A percentile compares a stretch with the other conserved stretches of the same genome.
These are phyloP conservation scores for Ceratobasidium sp. DNA, from an alignment of 1,284 basidiomycete species.

Conservation along the genomic window DNA sequence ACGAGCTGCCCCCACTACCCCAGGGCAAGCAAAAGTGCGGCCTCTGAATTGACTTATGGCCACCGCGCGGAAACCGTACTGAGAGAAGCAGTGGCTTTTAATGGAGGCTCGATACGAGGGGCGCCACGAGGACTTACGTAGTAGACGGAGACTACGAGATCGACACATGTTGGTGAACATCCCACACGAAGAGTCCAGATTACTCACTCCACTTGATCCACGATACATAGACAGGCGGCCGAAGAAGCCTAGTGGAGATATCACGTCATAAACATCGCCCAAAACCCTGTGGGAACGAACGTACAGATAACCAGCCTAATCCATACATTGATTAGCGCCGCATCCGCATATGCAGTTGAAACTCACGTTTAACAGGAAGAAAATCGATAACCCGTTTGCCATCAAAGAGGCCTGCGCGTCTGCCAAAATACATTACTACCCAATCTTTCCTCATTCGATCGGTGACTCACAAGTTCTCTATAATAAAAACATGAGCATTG, in stretches of 20 bases:
- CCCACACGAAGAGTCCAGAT: background rate
- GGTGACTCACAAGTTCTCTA: background rate
- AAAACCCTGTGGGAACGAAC: too few relatives aligned
- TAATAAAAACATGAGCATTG: background rate
- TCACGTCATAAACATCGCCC: too few relatives aligned
- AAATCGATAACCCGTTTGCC: conserved; percentile 47
- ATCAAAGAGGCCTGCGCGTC: conserved; percentile 43
- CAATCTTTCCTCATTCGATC: background rate
- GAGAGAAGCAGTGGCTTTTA: background rate
- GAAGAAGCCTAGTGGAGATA: conserved; percentile 33
- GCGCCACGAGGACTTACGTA: conserved; percentile 48
- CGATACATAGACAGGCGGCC: conserved; percentile 53
- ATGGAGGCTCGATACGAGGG: conserved; percentile 45
- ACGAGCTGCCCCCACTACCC: conserved; percentile 48
- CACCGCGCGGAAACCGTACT: conserved; percentile 50
- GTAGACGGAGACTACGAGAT: conserved; percentile 38
- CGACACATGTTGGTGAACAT: background rate
- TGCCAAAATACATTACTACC: background rate
- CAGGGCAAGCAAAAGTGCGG: conserved; percentile 52
- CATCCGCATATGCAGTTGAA: conserved; percentile 39
- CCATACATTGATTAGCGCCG: background rate
- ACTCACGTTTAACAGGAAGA: conserved; percentile 44
- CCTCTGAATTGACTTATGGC: conserved; percentile 52
- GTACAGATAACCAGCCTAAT: conserved; percentile 49
- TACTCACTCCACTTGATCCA: conserved; percentile 53